These are phyloP conservation scores for Aspergillus oerlinghausenensis DNA, from an alignment of 2,329 filamentous ascomycete genomes.

Conservation along the genomic window DNA sequence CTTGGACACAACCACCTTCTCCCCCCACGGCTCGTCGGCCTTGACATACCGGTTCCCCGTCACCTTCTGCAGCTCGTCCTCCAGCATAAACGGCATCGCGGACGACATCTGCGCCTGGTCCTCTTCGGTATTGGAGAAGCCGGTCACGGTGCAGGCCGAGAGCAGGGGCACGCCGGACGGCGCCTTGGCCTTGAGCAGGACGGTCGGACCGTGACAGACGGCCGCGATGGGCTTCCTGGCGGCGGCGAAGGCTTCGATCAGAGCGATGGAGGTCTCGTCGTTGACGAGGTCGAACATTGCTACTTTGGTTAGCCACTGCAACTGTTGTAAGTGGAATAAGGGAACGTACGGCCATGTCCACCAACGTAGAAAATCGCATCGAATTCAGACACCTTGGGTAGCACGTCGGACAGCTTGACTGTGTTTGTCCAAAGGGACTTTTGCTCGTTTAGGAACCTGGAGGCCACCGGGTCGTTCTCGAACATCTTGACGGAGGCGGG, in stretches of 20 bases:
- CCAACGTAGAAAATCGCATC: constrained; percentile 61
- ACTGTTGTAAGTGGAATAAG: background rate
- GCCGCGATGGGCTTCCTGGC: constrained; percentile 47
- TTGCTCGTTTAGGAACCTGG: constrained; percentile 54
- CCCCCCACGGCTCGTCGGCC: constrained; percentile 41
- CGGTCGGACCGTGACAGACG: constrained; percentile 47
- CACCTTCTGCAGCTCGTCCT: constrained; percentile 38
- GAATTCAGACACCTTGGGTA: constrained; percentile 56
- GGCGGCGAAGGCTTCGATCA: constrained; percentile 47
- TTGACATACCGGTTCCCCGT: constrained; percentile 41
- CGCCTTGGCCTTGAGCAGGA: constrained; percentile 41
- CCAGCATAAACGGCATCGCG: constrained; percentile 43
- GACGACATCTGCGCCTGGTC: constrained; percentile 34
- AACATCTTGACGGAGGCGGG: constrained; percentile 52
- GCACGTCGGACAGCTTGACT: constrained; percentile 51
- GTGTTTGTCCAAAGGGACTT: constrained; percentile 62
- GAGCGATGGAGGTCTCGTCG: constrained; percentile 37
- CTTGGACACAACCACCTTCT: constrained; percentile 39
- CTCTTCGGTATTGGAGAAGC: constrained; percentile 46
- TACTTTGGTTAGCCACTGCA: constrained; percentile 6
- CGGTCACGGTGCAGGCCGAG: constrained; percentile 39
- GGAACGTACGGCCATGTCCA: constrained; percentile 51
- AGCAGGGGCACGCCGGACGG: constrained; percentile 41
- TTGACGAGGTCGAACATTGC: constrained; percentile 49
- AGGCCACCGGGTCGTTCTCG: constrained; percentile 50